Percentiles rank a stretch among this genome's conserved stretches.
phyloP scores from a whole-genome alignment of 495 filamentous ascomycete species.

The Hypoxylon trugodes region DNA sequence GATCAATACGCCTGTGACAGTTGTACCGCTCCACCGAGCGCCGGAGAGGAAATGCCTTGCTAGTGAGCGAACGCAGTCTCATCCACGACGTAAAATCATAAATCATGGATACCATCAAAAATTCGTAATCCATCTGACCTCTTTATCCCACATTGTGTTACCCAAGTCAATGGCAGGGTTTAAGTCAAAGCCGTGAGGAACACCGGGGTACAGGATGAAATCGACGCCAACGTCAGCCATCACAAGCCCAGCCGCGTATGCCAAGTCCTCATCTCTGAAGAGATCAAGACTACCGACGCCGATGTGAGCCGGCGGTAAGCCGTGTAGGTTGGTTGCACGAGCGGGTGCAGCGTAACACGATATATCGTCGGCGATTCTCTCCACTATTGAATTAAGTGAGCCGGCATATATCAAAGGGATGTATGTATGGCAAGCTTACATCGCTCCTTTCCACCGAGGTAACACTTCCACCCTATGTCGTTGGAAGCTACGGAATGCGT shows the following conservation, averaged over 20 bases:
- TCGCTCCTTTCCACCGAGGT: conserved; percentile 21
- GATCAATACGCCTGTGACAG: no score
- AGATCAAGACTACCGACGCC: conserved; percentile 51
- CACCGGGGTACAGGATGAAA: conserved; percentile 60
- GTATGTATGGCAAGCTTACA: not conserved
- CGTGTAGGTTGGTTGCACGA: conserved; percentile 42
- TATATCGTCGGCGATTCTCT: conserved; percentile 24
- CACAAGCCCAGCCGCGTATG: conserved; percentile 50
- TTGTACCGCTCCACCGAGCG: no score
- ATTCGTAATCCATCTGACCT: conserved; percentile 12
- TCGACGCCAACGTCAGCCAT: conserved; percentile 53
- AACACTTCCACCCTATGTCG: conserved; percentile 45
- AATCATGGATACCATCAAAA: not conserved
- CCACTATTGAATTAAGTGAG: not conserved
- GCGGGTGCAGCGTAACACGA: conserved; percentile 46
- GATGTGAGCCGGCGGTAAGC: conserved; percentile 49
- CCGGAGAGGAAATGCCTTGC: no score
- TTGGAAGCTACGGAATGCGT: conserved; percentile 49
- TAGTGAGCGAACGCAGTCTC: no score
- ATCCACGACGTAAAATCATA: no score
- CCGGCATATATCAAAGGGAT: not conserved
- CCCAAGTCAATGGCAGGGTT: conserved; percentile 1
- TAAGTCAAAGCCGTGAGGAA: conserved; percentile 57
- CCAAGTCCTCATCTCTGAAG: conserved; percentile 55
- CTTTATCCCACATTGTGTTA: not conserved